Conservation (phyloP, 1,139 yeast species). For the Magnusiomyces suaveolens region DNA sequence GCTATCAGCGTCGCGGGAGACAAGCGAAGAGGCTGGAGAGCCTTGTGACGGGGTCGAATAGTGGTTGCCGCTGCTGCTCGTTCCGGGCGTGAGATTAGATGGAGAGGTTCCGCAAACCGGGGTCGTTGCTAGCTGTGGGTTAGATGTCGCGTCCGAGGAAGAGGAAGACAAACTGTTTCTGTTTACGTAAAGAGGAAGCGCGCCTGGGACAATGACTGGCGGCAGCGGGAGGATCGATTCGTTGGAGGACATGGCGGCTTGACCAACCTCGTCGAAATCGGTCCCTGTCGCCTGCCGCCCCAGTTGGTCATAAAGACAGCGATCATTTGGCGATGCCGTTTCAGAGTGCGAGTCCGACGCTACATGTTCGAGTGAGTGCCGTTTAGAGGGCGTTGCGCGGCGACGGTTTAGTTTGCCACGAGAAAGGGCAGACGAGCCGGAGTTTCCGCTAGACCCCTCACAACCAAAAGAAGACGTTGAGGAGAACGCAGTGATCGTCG, state of each 20-base stretch:
- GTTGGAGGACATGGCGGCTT: not conserved
- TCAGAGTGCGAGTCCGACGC: not conserved
- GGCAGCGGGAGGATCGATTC: not conserved
- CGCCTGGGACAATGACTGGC: not conserved
- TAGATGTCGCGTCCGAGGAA: not conserved
- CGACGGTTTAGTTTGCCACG: slow-evolving; percentile 12
- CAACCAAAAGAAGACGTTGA: too few relatives aligned
- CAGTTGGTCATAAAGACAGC: too few relatives aligned
- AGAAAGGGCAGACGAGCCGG: not conserved
- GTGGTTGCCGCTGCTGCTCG: too few relatives aligned
- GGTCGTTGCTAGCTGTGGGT: too few relatives aligned
- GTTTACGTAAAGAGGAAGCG: not conserved
- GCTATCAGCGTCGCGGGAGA: too few relatives aligned
- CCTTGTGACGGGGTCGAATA: too few relatives aligned
- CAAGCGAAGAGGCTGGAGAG: too few relatives aligned
- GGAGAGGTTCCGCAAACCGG: too few relatives aligned
- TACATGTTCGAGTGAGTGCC: not conserved
- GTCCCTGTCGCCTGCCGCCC: too few relatives aligned
- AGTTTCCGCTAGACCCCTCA: too few relatives aligned
- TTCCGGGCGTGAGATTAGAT: too few relatives aligned
- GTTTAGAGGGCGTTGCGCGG: slow-evolving; percentile 4
- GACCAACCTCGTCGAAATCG: too few relatives aligned
- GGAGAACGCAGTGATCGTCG: not conserved
- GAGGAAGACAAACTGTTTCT: not conserved
- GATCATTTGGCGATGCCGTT: not conserved